Percentiles rank a stretch among this genome's conserved stretches.
phyloP scores from a whole-genome alignment of 768 basidiomycete species.

The Boletus rufocinnamomeus region DNA sequence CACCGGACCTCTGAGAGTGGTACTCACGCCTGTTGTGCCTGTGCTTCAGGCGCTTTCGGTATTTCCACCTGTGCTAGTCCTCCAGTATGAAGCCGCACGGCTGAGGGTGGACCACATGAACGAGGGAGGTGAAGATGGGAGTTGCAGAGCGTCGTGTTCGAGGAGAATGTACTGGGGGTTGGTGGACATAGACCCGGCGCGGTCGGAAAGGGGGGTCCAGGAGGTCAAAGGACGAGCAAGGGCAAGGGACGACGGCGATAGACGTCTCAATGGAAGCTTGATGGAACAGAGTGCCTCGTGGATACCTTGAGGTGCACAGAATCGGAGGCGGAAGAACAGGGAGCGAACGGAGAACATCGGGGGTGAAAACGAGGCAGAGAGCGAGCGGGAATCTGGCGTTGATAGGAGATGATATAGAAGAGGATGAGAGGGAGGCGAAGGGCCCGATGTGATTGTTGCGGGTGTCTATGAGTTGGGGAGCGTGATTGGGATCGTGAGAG shows the following conservation, averaged over 20 bases:
- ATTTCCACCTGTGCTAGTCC: constrained; percentile 36
- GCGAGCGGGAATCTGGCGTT: constrained; percentile 30
- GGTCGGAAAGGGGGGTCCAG: constrained; percentile 50
- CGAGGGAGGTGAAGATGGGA: constrained; percentile 60
- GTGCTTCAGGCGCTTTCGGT: constrained; percentile 36
- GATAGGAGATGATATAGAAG: constrained; percentile 24
- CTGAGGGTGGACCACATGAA: constrained; percentile 62
- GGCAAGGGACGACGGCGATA: constrained; percentile 45
- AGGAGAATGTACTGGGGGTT: constrained; percentile 50
- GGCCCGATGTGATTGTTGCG: constrained; percentile 76
- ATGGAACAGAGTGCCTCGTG: constrained; percentile 61
- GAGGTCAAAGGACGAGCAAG: constrained; percentile 28
- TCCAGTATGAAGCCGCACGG: constrained; percentile 72
- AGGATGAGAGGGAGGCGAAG: constrained; percentile 57
- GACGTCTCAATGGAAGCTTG: constrained; percentile 61
- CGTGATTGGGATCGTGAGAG: constrained; percentile 50
- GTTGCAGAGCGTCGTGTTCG: constrained; percentile 69
- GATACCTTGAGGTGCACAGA: constrained; percentile 71
- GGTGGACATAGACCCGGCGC: constrained; percentile 37
- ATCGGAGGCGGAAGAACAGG: constrained; percentile 76
- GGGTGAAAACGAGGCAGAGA: constrained; percentile 31
- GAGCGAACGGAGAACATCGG: constrained; percentile 36
- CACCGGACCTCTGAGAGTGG: too few relatives aligned
- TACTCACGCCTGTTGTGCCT: too few relatives aligned
- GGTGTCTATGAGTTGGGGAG: constrained; percentile 78